Base-by-base conservation (phyloP, 2,329 filamentous ascomycete genomes). In the Ascochyta viciae-villosae region DNA sequence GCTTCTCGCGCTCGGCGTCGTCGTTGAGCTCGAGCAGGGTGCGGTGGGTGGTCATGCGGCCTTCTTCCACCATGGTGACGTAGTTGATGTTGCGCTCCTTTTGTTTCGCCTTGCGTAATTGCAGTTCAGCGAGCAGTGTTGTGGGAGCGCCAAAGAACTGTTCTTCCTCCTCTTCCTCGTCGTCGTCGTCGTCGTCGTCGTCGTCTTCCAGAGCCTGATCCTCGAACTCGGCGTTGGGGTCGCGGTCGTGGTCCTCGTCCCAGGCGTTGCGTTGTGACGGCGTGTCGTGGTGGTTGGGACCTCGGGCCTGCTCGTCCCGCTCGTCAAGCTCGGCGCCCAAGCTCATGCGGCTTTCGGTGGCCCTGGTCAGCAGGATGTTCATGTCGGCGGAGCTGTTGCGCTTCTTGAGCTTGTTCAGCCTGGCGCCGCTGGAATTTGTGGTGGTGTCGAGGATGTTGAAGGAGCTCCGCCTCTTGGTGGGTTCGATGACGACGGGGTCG, bases 21-120 rank as follows among this genome's bases (percentile, higher is more conserved):
- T 92, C 90, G 70, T 99, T 94, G 64, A 98, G 84, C 72, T 99
- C 87, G 1, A 99, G 82, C 4, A 99, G 82, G 0, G 95, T 99
- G 13, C 91, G 91, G 62, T 95, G 91, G 1, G 60, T 54, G 15
- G 64, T 63, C 41, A 68, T 63, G 83, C 96, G 88, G n/a, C 92
- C 93, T 50, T 89, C 87, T 19, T 89, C 88, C 64, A 81, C 84
- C 1, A 82, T 78, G 13, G 83, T 85, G 29, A 85, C 82, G 22
- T 88, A 83, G 13, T 89, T 89, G 22, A 87, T 85, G 27, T 89
- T 95, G 33, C 95, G 87, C 59, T 88, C 82, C 74, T 91, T 93
- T 67, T 96, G 89, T 65, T 96, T 90, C 57, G 91, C 88, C 73
- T 99, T 98, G 46, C 95, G 89, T 61, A 96, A 79, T 72, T 97